Evolutionary conservation across 1,139 yeast species (phyloP).

Genomic region (Sugiyamaella japonica): DNA sequence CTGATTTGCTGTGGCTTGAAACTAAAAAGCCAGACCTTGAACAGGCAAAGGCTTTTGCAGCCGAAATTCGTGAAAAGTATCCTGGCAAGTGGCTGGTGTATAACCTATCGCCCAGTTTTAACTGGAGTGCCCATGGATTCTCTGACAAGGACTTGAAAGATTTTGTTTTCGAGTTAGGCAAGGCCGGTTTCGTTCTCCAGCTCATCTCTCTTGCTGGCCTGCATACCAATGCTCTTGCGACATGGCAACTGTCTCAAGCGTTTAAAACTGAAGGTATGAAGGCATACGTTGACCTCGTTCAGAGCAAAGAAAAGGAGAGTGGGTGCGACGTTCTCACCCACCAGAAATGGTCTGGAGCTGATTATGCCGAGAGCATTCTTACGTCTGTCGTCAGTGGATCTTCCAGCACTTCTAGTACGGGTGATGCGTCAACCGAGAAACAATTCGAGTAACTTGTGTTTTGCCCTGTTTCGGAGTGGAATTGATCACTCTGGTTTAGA

Average conservation of each 20-base stretch:
- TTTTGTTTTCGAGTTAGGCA: conserved; percentile 56
- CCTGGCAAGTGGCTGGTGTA: conserved; percentile 61
- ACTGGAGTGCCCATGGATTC: conserved; percentile 59
- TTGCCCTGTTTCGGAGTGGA: no score
- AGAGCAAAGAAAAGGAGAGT: conserved; percentile 46
- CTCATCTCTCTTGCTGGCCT: conserved; percentile 57
- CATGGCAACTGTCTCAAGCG: conserved; percentile 50
- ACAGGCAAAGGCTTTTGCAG: conserved; percentile 54
- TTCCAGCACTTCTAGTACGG: conserved; percentile 48
- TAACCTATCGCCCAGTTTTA: conserved; percentile 58
- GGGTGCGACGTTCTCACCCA: conserved; percentile 57
- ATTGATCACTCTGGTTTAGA: no score
- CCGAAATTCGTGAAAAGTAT: conserved; percentile 46
- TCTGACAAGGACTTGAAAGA: conserved; percentile 47
- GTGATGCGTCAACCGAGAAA: conserved; percentile 51
- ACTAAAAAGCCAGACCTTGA: conserved; percentile 55
- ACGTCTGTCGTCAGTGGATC: conserved; percentile 50
- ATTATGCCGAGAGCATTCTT: conserved; percentile 51
- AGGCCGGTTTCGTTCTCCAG: conserved; percentile 55
- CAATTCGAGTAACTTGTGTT: conserved; percentile 21
- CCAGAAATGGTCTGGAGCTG: conserved; percentile 62
- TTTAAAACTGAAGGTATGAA: conserved; percentile 55
- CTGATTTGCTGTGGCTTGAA: conserved; percentile 60
- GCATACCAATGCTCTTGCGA: conserved; percentile 53
- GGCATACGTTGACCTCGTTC: conserved; percentile 56